Evolutionary conservation across 2,329 filamentous ascomycete genomes (phyloP).

Genomic region (Diaporthe batatas): DNA sequence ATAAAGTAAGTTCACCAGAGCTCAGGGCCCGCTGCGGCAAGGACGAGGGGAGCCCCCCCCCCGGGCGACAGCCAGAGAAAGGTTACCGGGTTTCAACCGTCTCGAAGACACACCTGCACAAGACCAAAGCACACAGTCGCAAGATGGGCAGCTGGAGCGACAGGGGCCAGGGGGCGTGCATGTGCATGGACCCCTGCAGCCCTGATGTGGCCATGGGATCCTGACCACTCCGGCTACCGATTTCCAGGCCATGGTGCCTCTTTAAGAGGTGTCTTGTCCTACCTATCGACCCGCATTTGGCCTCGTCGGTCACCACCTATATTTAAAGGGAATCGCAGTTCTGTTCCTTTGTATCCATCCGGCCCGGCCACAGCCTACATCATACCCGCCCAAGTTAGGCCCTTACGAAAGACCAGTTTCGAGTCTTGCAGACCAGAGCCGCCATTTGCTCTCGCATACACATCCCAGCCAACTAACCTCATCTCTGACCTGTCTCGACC

Average conservation of each 20-base stretch:
- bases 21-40: conserved; percentile 11
- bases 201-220: conserved; percentile 39
- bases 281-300: conserved; percentile 37
- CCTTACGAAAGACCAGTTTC: conserved; percentile 41
- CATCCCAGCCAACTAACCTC: conserved; percentile 35
- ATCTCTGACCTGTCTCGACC: conserved; percentile 40
- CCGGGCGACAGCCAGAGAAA: conserved; percentile 5
- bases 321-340: conserved; percentile 33
- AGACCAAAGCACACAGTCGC: conserved; percentile 9
- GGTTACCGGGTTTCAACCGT: conserved; percentile 12
- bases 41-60: conserved; percentile 9
- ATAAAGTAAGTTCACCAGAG: conserved; percentile 1
- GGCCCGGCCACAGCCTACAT: conserved; percentile 8
- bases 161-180: conserved; percentile 14
- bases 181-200: conserved; percentile 27
- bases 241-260: conserved; percentile 31
- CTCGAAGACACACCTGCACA: background rate
- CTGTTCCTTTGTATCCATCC: conserved; percentile 27
- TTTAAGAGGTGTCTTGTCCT: conserved; percentile 36
- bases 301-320: conserved; percentile 40
- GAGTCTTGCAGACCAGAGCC: conserved; percentile 25
- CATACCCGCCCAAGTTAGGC: conserved; percentile 33
- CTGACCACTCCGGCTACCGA: conserved; percentile 33
- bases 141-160: conserved; percentile 20
- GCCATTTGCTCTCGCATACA: conserved; percentile 18